Evolutionary conservation across 495 filamentous ascomycete genomes (phyloP).

Genomic region (Hypoxylon lienhwacheense): DNA sequence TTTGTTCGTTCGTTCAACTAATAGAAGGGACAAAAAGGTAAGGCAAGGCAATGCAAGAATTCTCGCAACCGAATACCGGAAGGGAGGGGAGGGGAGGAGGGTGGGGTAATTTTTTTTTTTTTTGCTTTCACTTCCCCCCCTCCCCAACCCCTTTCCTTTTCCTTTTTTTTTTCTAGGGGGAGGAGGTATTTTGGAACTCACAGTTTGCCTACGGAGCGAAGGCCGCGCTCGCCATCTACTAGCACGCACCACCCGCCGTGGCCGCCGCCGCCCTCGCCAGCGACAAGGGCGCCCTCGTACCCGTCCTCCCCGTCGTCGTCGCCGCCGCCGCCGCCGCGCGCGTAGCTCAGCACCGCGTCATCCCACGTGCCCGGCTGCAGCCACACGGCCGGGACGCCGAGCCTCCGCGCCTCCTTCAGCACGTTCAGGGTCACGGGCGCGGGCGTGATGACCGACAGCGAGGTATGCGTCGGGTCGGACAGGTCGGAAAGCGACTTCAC

Average conservation of each 20-base stretch:
- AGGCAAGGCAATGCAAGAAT: background rate
- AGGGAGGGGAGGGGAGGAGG: no score
- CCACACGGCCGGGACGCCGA: slow-evolving; percentile 82
- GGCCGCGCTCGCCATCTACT: slow-evolving; percentile 78
- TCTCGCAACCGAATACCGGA: no score
- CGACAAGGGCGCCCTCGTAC: slow-evolving; percentile 67
- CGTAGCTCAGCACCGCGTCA: slow-evolving; percentile 68
- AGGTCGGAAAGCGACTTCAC: slow-evolving; percentile 66
- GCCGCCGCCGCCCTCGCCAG: slow-evolving; percentile 65
- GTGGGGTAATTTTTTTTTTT: no score
- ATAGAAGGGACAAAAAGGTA: no score
- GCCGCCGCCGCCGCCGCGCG: slow-evolving; percentile 50
- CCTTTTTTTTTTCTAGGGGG: no score
- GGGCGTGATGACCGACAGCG: slow-evolving; percentile 86
- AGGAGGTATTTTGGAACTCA: no score
- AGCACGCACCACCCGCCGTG: slow-evolving; percentile 89
- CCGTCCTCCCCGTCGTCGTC: slow-evolving; percentile 43
- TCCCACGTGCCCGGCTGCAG: slow-evolving; percentile 90
- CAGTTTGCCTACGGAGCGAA: slow-evolving; percentile 61
- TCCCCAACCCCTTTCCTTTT: no score
- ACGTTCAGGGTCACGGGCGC: slow-evolving; percentile 69
- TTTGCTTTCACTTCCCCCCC: no score
- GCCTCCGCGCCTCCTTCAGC: slow-evolving; percentile 75
- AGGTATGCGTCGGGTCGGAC: slow-evolving; percentile 65
- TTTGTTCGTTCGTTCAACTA: slow-evolving; percentile 7